A percentile compares a stretch with the other conserved stretches of the same genome.
These are phyloP conservation scores for Spirogloea muscicola DNA, from an alignment of 139 green algal species.

Conservation along the genomic window DNA sequence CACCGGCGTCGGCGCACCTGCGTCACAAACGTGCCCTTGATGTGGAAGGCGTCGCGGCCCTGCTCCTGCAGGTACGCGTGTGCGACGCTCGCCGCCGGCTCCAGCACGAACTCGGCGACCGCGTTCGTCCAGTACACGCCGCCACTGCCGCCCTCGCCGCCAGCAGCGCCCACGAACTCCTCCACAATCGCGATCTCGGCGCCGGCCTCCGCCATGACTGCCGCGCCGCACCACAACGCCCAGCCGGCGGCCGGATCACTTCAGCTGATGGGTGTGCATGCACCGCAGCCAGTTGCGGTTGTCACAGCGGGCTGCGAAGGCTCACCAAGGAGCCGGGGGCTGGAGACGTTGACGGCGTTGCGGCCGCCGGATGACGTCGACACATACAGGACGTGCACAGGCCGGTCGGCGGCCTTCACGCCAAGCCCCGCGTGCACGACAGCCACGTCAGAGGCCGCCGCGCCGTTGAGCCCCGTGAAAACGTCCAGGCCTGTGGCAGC, in stretches of 20 bases:
- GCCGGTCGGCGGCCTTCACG: neutral
- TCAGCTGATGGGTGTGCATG: too few species aligned
- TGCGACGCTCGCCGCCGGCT: conserved; percentile 4
- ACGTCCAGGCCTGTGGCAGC: conserved; percentile 37
- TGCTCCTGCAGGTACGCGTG: conserved; percentile 43
- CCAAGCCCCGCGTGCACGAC: conserved; percentile 19
- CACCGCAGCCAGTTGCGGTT: too few species aligned
- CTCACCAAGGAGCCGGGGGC: conserved; percentile 30
- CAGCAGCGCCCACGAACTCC: conserved; percentile 21
- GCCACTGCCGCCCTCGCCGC: neutral
- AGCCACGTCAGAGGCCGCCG: conserved; percentile 13
- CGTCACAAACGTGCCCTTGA: conserved; percentile 34
- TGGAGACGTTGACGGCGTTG: neutral
- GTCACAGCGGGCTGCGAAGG: too few species aligned
- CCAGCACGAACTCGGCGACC: conserved; percentile 40
- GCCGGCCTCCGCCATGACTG: conserved; percentile 31
- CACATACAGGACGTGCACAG: conserved; percentile 34
- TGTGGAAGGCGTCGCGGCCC: conserved; percentile 22
- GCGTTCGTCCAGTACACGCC: conserved; percentile 23
- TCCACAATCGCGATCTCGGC: conserved; percentile 38
- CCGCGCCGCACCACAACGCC: too few species aligned
- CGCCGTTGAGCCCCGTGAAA: conserved; percentile 39
- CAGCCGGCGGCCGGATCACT: too few species aligned
- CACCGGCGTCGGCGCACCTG: conserved; percentile 9
- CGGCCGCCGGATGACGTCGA: conserved; percentile 1